Conservation (phyloP, 1,284 basidiomycete genomes). For the Entoloma clypeatum region DNA sequence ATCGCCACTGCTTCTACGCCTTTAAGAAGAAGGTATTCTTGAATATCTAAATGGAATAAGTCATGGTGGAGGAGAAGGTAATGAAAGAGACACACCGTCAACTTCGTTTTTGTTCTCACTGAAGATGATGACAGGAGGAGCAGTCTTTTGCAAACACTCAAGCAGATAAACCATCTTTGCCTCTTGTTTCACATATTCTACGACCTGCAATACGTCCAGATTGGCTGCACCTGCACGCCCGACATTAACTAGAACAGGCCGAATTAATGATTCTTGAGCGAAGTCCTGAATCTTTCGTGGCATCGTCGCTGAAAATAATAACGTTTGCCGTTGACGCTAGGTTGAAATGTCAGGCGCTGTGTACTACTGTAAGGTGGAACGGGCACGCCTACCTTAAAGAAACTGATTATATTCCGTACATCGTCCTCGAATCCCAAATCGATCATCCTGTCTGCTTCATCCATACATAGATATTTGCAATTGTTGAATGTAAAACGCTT, state of each 20-base stretch:
- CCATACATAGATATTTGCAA: conserved; percentile 96
- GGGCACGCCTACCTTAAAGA: conserved; percentile 75
- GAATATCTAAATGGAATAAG: conserved; percentile 70
- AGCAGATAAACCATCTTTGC: conserved; percentile 99
- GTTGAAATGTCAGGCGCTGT: conserved; percentile 8
- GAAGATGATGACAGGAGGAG: conserved; percentile 97
- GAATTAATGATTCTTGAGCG: conserved; percentile 91
- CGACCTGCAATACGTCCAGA: conserved; percentile 94
- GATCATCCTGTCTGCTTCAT: conserved; percentile 99
- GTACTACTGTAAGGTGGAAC: neutral
- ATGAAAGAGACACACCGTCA: conserved; percentile 59
- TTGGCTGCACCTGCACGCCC: conserved; percentile 98
- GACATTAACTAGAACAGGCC: conserved; percentile 94
- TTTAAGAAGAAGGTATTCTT: conserved; percentile 95
- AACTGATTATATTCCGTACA: conserved; percentile 97
- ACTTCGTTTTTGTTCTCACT: conserved; percentile 99
- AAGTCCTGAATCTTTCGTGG: conserved; percentile 99
- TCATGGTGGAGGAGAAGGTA: neutral
- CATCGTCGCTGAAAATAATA: conserved; percentile 99
- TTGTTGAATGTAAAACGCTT: conserved; percentile 87
- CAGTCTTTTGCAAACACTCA: conserved; percentile 97
- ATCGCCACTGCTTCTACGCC: conserved; percentile 99
- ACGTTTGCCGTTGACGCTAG: conserved; percentile 92
- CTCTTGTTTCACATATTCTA: conserved; percentile 99
- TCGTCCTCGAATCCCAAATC: conserved; percentile 99